phyloP scores from a whole-genome alignment of 2,329 filamentous ascomycete genomes.

The Pseudogymnoascus pannorum region DNA sequence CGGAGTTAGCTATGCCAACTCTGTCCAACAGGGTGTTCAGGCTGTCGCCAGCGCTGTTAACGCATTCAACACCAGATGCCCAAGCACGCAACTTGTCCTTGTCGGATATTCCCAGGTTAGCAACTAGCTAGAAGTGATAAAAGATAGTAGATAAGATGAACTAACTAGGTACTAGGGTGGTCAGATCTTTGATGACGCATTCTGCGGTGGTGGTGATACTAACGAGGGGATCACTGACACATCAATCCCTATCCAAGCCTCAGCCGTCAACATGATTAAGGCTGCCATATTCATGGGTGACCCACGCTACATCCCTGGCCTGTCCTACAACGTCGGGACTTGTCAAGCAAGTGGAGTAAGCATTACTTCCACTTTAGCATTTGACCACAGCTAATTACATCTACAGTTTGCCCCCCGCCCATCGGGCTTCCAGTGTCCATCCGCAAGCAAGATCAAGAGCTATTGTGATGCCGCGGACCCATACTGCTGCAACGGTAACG shows the following conservation, averaged over 20 bases:
- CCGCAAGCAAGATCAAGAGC: conserved; percentile 47
- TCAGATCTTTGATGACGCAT: conserved; percentile 55
- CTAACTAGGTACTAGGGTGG: conserved; percentile 38
- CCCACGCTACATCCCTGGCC: conserved; percentile 48
- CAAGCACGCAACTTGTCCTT: conserved; percentile 49
- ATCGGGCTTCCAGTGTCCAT: conserved; percentile 45
- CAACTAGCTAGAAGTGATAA: neutral
- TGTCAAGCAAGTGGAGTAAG: conserved; percentile 52
- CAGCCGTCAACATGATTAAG: conserved; percentile 49
- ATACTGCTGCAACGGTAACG: conserved; percentile 54
- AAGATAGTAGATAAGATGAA: neutral
- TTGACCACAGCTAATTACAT: neutral
- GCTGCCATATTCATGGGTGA: conserved; percentile 60
- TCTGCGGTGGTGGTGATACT: conserved; percentile 49
- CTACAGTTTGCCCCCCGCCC: conserved; percentile 48
- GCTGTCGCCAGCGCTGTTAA: conserved; percentile 55
- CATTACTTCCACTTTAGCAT: conserved; percentile 14
- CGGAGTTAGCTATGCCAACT: conserved; percentile 51
- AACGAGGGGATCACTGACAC: conserved; percentile 40
- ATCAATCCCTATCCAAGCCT: conserved; percentile 36
- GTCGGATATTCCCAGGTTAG: conserved; percentile 56
- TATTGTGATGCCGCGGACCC: conserved; percentile 55
- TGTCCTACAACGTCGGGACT: conserved; percentile 54
- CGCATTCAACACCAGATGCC: conserved; percentile 48
- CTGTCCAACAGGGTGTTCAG: conserved; percentile 47